Conservation (phyloP, 352 stramenopile species). For the Pilasporangium apinafurcum region DNA sequence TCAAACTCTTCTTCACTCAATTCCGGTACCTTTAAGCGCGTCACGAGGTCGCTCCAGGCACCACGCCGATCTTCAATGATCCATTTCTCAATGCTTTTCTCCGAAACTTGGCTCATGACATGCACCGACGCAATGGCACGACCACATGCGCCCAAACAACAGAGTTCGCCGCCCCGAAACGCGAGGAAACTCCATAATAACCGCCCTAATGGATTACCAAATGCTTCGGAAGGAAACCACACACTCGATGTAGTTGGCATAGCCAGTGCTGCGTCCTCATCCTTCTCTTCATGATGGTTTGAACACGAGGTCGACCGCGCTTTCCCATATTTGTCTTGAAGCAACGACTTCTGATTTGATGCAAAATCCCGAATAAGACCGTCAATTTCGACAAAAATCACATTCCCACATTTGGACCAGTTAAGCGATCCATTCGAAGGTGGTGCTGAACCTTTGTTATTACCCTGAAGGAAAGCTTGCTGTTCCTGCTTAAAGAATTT, state of each 20-base stretch:
- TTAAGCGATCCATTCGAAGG: conserved; percentile 24
- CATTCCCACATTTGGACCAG: conserved; percentile 80
- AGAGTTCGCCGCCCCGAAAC: conserved; percentile 73
- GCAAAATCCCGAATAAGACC: conserved; percentile 71
- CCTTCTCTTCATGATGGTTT: too few relatives aligned
- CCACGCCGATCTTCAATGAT: conserved; percentile 71
- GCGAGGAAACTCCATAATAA: conserved; percentile 77
- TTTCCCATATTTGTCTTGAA: conserved; percentile 10
- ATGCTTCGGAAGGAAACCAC: conserved; percentile 29
- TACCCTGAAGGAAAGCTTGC: conserved; percentile 3
- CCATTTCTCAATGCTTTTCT: conserved; percentile 84
- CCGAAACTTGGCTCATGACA: conserved; percentile 72
- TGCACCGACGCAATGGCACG: conserved; percentile 76
- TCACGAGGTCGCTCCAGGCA: conserved; percentile 52
- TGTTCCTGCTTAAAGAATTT: conserved; percentile 55
- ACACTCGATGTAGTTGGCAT: not conserved
- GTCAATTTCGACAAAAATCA: conserved; percentile 81
- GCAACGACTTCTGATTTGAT: conserved; percentile 36
- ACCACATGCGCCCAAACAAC: conserved; percentile 60
- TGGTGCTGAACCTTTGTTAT: conserved; percentile 9
- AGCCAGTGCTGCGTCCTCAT: not conserved
- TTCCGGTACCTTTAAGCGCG: conserved; percentile 63
- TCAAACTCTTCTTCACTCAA: conserved; percentile 82
- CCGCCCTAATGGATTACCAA: conserved; percentile 53
- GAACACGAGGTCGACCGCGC: too few relatives aligned